Percentiles rank a stretch among this genome's conserved stretches.
Evolutionary conservation across 2,329 filamentous ascomycete genomes (phyloP).

Genomic region (Rutstroemia sp.): DNA sequence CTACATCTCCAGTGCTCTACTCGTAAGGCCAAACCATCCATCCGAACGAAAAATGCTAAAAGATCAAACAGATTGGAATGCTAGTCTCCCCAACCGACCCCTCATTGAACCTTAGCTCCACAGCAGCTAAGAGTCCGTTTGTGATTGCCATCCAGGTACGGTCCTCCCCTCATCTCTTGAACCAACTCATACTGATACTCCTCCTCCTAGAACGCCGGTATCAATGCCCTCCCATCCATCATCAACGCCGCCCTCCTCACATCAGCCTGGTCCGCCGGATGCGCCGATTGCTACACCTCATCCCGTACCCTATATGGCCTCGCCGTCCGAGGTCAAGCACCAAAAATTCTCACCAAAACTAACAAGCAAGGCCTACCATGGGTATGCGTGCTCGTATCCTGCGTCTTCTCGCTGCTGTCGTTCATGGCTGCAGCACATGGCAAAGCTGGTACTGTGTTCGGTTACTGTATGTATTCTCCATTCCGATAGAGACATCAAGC

Average conservation of each 20-base stretch:
- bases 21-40: conserved; percentile 6
- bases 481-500: too few relatives aligned
- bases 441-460: neutral
- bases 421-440: neutral
- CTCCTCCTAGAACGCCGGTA: conserved; percentile 44
- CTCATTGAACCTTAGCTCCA: conserved; percentile 28
- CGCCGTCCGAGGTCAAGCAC: conserved; percentile 57
- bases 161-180: too few relatives aligned
- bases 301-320: conserved; percentile 64
- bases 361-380: conserved; percentile 51
- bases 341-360: conserved; percentile 50
- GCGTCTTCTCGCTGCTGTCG: neutral
- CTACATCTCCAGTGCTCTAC: conserved; percentile 44
- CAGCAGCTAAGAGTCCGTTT: conserved; percentile 51
- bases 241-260: conserved; percentile 63
- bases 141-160: conserved; percentile 58
- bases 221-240: conserved; percentile 59
- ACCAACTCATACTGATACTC: too few relatives aligned
- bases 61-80: conserved; percentile 37
- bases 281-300: conserved; percentile 55
- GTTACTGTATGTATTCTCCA: neutral
- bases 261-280: conserved; percentile 54
- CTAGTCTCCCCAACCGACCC: conserved; percentile 47
- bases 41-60: too few relatives aligned
- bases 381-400: conserved; percentile 44